Percentiles rank a stretch among this genome's conserved stretches.
Evolutionary conservation across 441 rosid genomes (phyloP).

Genomic region (Jatropha podagrica): DNA sequence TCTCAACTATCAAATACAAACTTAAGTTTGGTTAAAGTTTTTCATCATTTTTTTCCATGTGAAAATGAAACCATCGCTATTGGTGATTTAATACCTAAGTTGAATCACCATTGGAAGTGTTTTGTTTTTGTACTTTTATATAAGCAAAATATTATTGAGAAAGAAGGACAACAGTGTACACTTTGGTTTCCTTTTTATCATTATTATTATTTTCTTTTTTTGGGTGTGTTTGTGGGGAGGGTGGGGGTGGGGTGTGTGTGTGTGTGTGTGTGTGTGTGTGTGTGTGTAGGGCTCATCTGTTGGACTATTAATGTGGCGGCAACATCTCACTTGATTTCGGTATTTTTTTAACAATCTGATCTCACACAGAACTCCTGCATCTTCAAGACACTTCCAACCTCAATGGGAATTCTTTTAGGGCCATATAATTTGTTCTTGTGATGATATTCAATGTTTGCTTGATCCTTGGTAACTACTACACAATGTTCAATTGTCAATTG

Average conservation of each 20-base stretch:
- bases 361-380: background rate
- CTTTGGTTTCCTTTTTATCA: no score
- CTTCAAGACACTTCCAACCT: background rate
- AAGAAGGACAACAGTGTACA: no score
- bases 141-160: no score
- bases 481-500: background rate
- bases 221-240: no score
- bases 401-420: background rate
- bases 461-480: background rate
- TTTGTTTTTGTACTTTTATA: no score
- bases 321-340: background rate
- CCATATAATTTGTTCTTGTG: background rate
- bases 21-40: background rate
- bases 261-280: no score
- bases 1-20: background rate
- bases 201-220: no score
- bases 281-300: background rate
- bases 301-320: background rate
- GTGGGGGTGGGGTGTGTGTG: background rate
- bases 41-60: background rate
- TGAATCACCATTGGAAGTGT: background rate
- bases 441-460: background rate
- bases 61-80: background rate
- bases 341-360: background rate
- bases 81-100: background rate